Conservation (phyloP, 129 eudicot species). For the Saussurea involucrata region DNA sequence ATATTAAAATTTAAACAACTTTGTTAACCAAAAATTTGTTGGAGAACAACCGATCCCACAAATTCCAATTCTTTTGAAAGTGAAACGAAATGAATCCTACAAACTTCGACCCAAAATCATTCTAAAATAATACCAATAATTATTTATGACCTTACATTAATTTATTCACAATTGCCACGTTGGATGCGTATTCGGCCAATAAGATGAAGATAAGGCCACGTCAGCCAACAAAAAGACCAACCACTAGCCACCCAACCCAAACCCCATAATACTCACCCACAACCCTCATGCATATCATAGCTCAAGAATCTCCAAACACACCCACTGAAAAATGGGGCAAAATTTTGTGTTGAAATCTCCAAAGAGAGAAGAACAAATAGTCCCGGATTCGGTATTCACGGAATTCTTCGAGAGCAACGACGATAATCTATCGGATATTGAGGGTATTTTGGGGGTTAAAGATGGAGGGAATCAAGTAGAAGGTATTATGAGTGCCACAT, state of each 20-base stretch:
- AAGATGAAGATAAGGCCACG: conserved; percentile 33
- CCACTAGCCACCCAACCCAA: conserved; percentile 21
- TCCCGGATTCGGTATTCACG: conserved; percentile 3
- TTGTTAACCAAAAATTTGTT: no score
- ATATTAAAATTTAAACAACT: no score
- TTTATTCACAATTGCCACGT: conserved; percentile 14
- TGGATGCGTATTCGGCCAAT: conserved; percentile 29
- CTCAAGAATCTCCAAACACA: conserved; percentile 7
- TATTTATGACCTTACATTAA: background rate
- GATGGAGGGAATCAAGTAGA: conserved; percentile 1
- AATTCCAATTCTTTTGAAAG: no score
- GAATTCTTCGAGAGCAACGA: conserved; percentile 26
- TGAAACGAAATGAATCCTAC: no score
- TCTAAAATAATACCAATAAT: background rate
- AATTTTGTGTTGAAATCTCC: conserved; percentile 25
- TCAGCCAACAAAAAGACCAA: conserved; percentile 20
- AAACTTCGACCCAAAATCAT: background rate
- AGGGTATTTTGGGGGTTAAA: conserved; percentile 7
- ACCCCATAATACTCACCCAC: conserved; percentile 16
- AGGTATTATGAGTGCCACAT: conserved; percentile 11
- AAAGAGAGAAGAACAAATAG: conserved; percentile 29
- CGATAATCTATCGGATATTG: background rate
- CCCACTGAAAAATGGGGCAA: conserved; percentile 12
- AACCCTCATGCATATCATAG: conserved; percentile 19
- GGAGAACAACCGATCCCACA: no score